Base-by-base conservation (phyloP, 192 early-diverging fungal species). In the Helicostylum pulchrum region DNA sequence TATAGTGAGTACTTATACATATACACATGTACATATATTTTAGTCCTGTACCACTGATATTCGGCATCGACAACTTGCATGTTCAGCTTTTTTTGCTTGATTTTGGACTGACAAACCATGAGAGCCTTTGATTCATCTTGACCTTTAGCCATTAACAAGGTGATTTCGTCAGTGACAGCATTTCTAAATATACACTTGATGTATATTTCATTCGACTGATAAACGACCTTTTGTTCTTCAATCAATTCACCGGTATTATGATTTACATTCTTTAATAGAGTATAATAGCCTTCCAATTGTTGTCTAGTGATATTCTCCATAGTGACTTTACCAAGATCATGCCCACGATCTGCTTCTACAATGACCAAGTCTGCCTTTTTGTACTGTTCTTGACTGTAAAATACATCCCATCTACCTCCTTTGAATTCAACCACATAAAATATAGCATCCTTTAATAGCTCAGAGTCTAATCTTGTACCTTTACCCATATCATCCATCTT, bases 41-140 rank as follows among this genome's bases (percentile, higher is more conserved):
- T 9, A 46, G n/a, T 9, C 62, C 20, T 67, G 66, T 81, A 92
- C 92, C 95, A 99, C 77, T 99, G 97, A 66, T 92, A 99, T 76
- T 99, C 97, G 23, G 97, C 97, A 71, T 95, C 92, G 2, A 95
- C 89, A 39, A 99, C 88, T 61, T 93, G 84, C 97, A 99, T 99
- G 11, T 91, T 90, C 36, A 99, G 77, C 63, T 89, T 89, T 78
- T 90, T 91, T 64, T 94, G 89, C 57, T 88, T 79, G 58, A 95
- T 93, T 71, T 95, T 97, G 34, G 76, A 74, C 65, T 94, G 94
- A 69, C 95, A 97, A 34, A 93, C 83, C 26, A 79, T 74, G 72
- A 92, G 79, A 9, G 97, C 94, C 71, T 91, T 94, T 32, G 86
- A 85, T 73, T 97, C 97, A 71, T 99, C 95, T 65, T 92, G 80